These are phyloP conservation scores for Wickerhamomyces chaumierensis DNA, from an alignment of 805 yeast genomes.

Conservation along the genomic window DNA sequence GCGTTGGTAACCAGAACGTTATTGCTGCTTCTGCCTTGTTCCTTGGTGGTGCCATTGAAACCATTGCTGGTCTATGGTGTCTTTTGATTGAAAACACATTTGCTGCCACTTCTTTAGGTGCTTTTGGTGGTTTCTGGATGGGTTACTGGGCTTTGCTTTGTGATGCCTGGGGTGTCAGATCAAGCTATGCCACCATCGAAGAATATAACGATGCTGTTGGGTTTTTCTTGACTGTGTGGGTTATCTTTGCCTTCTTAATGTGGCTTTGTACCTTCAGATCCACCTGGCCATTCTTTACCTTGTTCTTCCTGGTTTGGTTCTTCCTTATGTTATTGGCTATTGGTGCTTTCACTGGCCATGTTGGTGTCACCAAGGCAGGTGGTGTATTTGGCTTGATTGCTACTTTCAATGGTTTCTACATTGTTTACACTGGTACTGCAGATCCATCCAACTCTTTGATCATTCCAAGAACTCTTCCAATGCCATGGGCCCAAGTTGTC, in stretches of 20 bases:
- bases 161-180: constrained; percentile 44
- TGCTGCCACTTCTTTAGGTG: constrained; percentile 45
- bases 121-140: constrained; percentile 69
- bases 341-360: constrained; percentile 39
- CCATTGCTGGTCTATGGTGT: constrained; percentile 68
- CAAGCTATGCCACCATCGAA: constrained; percentile 33
- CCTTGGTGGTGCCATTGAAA: constrained; percentile 64
- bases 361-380: constrained; percentile 39
- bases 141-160: constrained; percentile 54
- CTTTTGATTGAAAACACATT: constrained; percentile 67
- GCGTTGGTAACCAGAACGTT: constrained; percentile 47
- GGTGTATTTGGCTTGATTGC: constrained; percentile 51
- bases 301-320: constrained; percentile 40
- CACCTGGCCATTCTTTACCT: constrained; percentile 45
- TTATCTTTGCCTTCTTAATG: constrained; percentile 50
- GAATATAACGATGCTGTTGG: constrained; percentile 44
- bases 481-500: constrained; percentile 34
- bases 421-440: constrained; percentile 53
- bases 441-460: constrained; percentile 49
- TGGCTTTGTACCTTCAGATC: constrained; percentile 46
- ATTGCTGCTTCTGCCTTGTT: constrained; percentile 58
- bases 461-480: constrained; percentile 36
- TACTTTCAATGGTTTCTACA: constrained; percentile 48
- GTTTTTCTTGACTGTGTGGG: constrained; percentile 51
- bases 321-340: constrained; percentile 41